Conservation (phyloP, 2,329 filamentous ascomycete species). For the Fusarium algeriense region DNA sequence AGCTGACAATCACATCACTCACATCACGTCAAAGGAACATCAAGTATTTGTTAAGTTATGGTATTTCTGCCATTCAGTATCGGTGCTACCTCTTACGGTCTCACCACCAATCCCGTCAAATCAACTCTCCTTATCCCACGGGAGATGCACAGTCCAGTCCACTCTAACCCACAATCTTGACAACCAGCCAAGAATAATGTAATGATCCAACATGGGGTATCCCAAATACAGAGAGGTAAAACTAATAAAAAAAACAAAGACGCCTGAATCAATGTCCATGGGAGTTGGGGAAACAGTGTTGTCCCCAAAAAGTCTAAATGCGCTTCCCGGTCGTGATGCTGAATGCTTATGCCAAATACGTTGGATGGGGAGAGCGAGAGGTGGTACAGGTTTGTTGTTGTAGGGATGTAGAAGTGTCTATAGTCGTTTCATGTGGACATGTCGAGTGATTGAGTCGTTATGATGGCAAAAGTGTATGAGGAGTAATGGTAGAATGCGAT, state of each 20-base stretch:
- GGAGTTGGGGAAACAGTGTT: conserved; percentile 6
- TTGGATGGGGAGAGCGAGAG: conserved; percentile 27
- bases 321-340: conserved; percentile 31
- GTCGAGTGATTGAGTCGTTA: conserved; percentile 25
- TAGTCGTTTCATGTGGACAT: conserved; percentile 39
- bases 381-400: conserved; percentile 24
- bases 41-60: conserved; percentile 45
- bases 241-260: conserved; percentile 27
- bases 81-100: conserved; percentile 41
- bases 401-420: conserved; percentile 33
- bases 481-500: conserved; percentile 20
- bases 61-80: conserved; percentile 56
- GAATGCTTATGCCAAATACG: conserved; percentile 20
- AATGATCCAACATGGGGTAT: conserved; percentile 43
- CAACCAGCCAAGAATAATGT: conserved; percentile 9
- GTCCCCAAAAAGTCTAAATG: conserved; percentile 39
- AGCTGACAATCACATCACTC: background rate
- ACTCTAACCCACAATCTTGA: conserved; percentile 11
- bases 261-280: conserved; percentile 32
- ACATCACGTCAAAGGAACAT: background rate
- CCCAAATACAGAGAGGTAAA: conserved; percentile 36
- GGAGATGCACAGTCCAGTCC: background rate
- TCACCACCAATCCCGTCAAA: conserved; percentile 22
- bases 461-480: conserved; percentile 16
- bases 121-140: conserved; percentile 11